Conservation (phyloP, 495 filamentous ascomycete genomes). For the Parachaetomium inaequale region DNA sequence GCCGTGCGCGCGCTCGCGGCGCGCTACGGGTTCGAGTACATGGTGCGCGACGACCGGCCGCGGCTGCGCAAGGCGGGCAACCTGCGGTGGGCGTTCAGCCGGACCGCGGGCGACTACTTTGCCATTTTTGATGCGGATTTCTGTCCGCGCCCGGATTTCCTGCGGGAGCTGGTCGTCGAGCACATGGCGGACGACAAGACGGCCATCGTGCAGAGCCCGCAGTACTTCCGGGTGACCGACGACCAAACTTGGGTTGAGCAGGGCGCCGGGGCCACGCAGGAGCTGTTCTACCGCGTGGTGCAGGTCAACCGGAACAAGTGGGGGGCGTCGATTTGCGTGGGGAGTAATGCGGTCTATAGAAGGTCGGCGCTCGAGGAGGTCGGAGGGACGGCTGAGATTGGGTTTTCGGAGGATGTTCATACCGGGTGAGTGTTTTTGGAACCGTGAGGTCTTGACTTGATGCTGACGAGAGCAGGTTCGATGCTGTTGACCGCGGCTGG, state of each 20-base stretch:
- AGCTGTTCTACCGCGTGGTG: conserved; percentile 36
- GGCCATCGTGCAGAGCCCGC: conserved; percentile 32
- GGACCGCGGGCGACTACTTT: conserved; percentile 32
- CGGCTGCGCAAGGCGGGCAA: conserved; percentile 35
- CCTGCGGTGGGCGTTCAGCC: conserved; percentile 32
- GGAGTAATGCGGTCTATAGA: conserved; percentile 33
- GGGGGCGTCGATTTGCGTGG: conserved; percentile 36
- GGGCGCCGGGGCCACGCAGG: conserved; percentile 35
- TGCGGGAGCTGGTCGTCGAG: conserved; percentile 31
- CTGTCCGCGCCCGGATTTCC: conserved; percentile 32
- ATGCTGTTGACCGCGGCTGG: conserved; percentile 34
- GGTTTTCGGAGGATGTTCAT: conserved; percentile 36
- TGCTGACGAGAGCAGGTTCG: conserved; percentile 19
- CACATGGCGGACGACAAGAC: conserved; percentile 33
- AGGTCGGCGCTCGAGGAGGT: conserved; percentile 29
- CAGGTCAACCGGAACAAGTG: conserved; percentile 34
- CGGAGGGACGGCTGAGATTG: conserved; percentile 34
- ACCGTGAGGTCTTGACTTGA: background rate
- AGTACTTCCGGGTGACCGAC: conserved; percentile 32
- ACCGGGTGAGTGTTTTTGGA: conserved; percentile 25
- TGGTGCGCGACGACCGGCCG: conserved; percentile 33
- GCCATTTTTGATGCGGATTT: conserved; percentile 38
- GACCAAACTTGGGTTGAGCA: conserved; percentile 38
- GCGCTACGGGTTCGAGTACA: conserved; percentile 32
- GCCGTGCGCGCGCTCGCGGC: conserved; percentile 24